phyloP scores from a whole-genome alignment of 2,329 filamentous ascomycete species.

The Talaromyces sp. region DNA sequence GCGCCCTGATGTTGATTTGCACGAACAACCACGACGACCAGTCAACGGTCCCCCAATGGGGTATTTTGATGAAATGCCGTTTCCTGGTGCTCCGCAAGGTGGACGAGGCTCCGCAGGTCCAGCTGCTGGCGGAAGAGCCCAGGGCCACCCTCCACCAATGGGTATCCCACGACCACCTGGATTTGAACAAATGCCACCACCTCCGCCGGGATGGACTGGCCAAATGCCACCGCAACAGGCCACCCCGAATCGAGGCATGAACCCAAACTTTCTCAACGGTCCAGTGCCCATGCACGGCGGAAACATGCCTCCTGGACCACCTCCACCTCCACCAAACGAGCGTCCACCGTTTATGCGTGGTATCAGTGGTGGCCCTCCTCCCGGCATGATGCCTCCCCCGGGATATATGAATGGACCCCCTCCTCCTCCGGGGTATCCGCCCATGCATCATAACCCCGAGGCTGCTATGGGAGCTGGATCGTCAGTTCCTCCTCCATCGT shows the following conservation, averaged over 20 bases:
- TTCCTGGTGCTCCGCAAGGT: constrained; percentile 18
- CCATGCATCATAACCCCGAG: constrained; percentile 34
- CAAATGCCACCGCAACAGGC: constrained; percentile 31
- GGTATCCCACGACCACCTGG: constrained; percentile 41
- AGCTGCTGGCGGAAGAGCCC: constrained; percentile 2
- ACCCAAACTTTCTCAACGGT: constrained; percentile 31
- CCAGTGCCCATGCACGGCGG: constrained; percentile 32
- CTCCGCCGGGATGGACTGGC: constrained; percentile 34
- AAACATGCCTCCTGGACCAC: constrained; percentile 13
- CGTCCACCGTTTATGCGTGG: constrained; percentile 34
- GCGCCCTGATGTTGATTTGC: constrained; percentile 27
- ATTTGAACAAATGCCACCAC: constrained; percentile 34
- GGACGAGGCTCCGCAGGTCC: constrained; percentile 15
- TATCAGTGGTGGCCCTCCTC: constrained; percentile 28
- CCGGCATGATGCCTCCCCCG: constrained; percentile 42
- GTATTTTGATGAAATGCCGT: constrained; percentile 35
- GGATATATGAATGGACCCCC: constrained; percentile 39
- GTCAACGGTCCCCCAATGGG: constrained; percentile 34
- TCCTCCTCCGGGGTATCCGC: constrained; percentile 32
- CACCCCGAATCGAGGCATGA: constrained; percentile 30
- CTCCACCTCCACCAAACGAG: constrained; percentile 23
- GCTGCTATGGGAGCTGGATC: constrained; percentile 27
- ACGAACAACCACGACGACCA: constrained; percentile 31
- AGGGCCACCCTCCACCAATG: constrained; percentile 22
- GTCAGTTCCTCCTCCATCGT: constrained; percentile 33